Conservation (phyloP, 805 yeast species). For the Monosporozyma unispora region DNA sequence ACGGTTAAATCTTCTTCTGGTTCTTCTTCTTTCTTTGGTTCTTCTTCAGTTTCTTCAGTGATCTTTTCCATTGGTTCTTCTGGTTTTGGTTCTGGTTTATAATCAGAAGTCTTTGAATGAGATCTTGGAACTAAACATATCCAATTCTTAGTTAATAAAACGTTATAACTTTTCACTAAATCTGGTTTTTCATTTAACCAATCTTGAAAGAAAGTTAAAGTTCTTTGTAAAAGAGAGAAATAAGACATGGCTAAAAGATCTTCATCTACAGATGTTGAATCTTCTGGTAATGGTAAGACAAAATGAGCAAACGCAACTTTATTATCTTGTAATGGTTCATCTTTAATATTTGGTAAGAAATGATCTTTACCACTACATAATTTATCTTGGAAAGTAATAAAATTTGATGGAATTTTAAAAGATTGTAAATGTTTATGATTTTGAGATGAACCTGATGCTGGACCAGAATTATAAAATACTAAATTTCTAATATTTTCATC, state of each 20-base stretch:
- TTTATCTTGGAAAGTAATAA: slow-evolving; percentile 48
- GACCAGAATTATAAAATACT: slow-evolving; percentile 86
- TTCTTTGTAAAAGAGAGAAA: slow-evolving; percentile 61
- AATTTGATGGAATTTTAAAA: slow-evolving; percentile 56
- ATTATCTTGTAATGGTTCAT: slow-evolving; percentile 54
- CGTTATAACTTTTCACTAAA: slow-evolving; percentile 57
- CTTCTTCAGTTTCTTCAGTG: neutral
- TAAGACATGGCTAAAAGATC: slow-evolving; percentile 61
- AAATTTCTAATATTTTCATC: slow-evolving; percentile 42
- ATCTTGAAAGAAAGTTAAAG: slow-evolving; percentile 57
- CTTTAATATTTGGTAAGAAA: slow-evolving; percentile 45
- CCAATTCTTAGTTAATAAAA: slow-evolving; percentile 74
- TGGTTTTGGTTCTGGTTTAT: neutral
- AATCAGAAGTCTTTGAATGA: slow-evolving; percentile 26
- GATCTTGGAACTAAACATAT: slow-evolving; percentile 81
- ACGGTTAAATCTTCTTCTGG: slow-evolving; percentile 17
- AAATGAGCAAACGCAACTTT: slow-evolving; percentile 73
- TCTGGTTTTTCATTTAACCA: slow-evolving; percentile 26
- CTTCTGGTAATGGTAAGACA: slow-evolving; percentile 52
- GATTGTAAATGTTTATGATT: slow-evolving; percentile 90
- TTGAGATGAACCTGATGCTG: slow-evolving; percentile 87
- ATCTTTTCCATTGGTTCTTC: neutral
- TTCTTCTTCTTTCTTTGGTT: neutral
- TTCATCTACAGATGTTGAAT: slow-evolving; percentile 38
- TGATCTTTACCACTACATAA: slow-evolving; percentile 36